A percentile compares a stretch with the other conserved stretches of the same genome.
Evolutionary conservation across 208 protist genomes (phyloP).

Genomic region (Wallacemonas sp.): DNA sequence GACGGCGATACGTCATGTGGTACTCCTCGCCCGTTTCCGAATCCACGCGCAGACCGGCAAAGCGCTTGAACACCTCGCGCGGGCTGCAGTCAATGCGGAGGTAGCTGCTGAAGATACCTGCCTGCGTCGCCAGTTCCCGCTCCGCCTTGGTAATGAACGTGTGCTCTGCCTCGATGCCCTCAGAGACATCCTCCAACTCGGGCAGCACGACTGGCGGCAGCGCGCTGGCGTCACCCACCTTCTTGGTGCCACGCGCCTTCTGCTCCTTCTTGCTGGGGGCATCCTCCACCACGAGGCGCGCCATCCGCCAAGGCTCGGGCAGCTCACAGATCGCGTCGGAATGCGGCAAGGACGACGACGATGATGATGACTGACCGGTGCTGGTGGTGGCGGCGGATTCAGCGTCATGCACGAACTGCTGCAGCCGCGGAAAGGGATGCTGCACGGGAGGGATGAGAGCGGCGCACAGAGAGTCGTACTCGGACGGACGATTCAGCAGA

Average conservation of each 20-base stretch:
- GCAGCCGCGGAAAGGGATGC: slow-evolving; percentile 18
- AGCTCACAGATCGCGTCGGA: not conserved
- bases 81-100: slow-evolving; percentile 70
- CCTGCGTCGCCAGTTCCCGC: slow-evolving; percentile 26
- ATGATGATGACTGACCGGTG: not conserved
- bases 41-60: slow-evolving; percentile 81
- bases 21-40: slow-evolving; percentile 74
- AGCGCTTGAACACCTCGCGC: slow-evolving; percentile 73
- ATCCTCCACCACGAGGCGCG: slow-evolving; percentile 29
- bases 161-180: slow-evolving; percentile 40
- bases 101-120: slow-evolving; percentile 44
- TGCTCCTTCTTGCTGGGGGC: slow-evolving; percentile 43
- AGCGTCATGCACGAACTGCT: not conserved
- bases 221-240: slow-evolving; percentile 54
- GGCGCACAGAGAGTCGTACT: slow-evolving; percentile 17
- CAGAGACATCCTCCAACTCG: slow-evolving; percentile 43
- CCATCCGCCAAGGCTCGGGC: slow-evolving; percentile 9
- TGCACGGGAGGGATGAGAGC: slow-evolving; percentile 15
- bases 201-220: slow-evolving; percentile 80
- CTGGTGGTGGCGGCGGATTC: not conserved
- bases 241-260: slow-evolving; percentile 40
- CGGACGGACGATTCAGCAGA: slow-evolving; percentile 35
- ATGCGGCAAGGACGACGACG: not conserved
- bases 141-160: slow-evolving; percentile 44
- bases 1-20: slow-evolving; percentile 81